Base-by-base conservation (phyloP, 495 filamentous ascomycete genomes). In the Xylaria cubensis region DNA sequence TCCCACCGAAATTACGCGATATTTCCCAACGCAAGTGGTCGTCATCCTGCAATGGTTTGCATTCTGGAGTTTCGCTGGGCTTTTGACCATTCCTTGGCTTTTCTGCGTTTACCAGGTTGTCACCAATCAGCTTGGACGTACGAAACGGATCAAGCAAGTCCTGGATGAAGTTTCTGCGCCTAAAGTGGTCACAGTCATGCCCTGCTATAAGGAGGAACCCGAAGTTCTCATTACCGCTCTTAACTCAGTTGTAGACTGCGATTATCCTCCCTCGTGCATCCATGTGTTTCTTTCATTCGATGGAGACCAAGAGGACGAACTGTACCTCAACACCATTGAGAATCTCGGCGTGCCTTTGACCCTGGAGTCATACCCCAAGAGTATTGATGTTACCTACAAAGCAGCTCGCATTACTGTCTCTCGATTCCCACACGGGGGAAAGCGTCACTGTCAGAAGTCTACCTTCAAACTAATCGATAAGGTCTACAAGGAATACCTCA, bases 271-370 rank as follows among this genome's bases (percentile, higher is more conserved):
- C 12, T 91, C 92, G 10, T 98, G 96, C 80, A 92, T 98, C 56
- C 96, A 99, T 80, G 91, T 99, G 12, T 99, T 99, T 80, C 88
- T 99, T 7, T 98, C 95, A 0, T 99, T 97, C 77, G 96, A 99
- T 76, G 96, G 96, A 39, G 93, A 92, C 72, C 86, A 92, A 69
- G 91, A 96, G 73, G 93, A 97, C 73, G 94, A 97, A 75, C 83
- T 97, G 1, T 99, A 97, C 76, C 88, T 97, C 39, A 92, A 91
- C 74, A 95, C 97, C 0, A 93, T 97, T 72, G 90, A 94, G 72
- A 92, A 91, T 74, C 90, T 98, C 6, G 95, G 94, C 7, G 92
- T 98, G 4, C 92, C 95, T 6, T 81, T 96, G 2, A 90, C 90
- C 1, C 79, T 95, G 13, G 89, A 92, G 59, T 88, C 83, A 56